Base-by-base conservation (phyloP, 2,329 filamentous ascomycete genomes). In the Trichoderma sp. region DNA sequence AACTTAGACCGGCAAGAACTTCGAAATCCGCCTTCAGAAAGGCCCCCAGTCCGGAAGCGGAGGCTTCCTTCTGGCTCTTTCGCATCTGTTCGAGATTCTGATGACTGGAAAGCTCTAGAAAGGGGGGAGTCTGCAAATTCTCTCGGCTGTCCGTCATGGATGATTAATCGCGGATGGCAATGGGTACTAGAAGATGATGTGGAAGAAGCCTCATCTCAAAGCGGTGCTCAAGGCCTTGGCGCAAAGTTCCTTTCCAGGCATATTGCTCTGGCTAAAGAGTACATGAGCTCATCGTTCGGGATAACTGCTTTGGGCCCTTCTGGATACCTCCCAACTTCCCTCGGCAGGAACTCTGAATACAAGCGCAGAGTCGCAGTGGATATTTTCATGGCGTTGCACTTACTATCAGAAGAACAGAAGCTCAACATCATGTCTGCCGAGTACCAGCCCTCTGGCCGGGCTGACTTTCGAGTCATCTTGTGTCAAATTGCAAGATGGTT, bases 401-500 rank as follows among this genome's bases (percentile, higher is more conserved):
- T 98, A 3, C 82, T 97, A n/a, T 86, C 91, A 0, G 95, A 99
- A 77, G 96, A 99, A 77, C 86, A 91, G 71, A 98, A 97, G 76
- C 85, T 99, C 1, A 88, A 92, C 70, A 86, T 90, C 5, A 82
- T 84, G 71, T 79, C 79, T 0, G 80, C 83, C 0, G 83, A 85
- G 61, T 80, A 81, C 49, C 72, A 75, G 2, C 82, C 83, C 4
- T 80, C 82, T 0, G 81, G 83, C 0, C 79, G 82, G 30, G 77
- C 79, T 11, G 83, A 86, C 59, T 74, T 98, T 26, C 87, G 88
- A n/a, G 89, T 91, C 18, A 79, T 97, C 2, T 81, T 98, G 54
- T 89, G 90, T 56, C 95, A 97, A 76, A 84, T 99, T 68, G 88
- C 91, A 1, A 83, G 86, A 65, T 98, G 95, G 94, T 83, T 99